Conservation (phyloP, 2,329 filamentous ascomycete genomes). For the Colletotrichum australisinense region DNA sequence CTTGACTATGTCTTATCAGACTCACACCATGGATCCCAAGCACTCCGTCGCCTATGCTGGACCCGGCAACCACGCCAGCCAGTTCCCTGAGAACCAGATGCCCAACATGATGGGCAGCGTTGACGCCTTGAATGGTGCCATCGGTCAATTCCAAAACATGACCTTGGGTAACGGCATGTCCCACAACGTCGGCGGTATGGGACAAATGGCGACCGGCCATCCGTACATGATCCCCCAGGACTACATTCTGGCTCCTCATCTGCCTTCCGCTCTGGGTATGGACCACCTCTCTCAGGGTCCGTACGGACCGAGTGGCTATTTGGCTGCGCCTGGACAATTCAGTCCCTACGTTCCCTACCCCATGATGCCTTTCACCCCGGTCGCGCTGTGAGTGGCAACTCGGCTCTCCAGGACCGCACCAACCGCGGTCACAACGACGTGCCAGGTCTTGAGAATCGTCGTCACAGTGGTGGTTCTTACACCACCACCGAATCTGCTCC, state of each 20-base stretch:
- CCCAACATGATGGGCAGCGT: conserved; percentile 29
- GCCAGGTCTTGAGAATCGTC: conserved; percentile 72
- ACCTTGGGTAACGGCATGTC: conserved; percentile 49
- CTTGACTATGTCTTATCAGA: conserved; percentile 48
- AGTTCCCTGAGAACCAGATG: conserved; percentile 35
- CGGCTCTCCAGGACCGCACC: conserved; percentile 56
- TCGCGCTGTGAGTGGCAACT: conserved; percentile 47
- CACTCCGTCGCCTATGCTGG: conserved; percentile 41
- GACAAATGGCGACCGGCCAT: conserved; percentile 46
- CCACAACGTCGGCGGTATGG: conserved; percentile 37
- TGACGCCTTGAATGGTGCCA: conserved; percentile 24
- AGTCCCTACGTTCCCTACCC: conserved; percentile 48
- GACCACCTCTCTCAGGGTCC: conserved; percentile 41
- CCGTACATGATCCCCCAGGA: conserved; percentile 52
- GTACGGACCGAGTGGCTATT: conserved; percentile 52
- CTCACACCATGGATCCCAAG: conserved; percentile 51
- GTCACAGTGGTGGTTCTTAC: conserved; percentile 64
- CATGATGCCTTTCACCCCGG: conserved; percentile 64
- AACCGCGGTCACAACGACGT: conserved; percentile 64
- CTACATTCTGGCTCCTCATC: conserved; percentile 48
- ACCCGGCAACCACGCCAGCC: conserved; percentile 10
- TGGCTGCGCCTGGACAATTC: conserved; percentile 46
- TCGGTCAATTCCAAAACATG: conserved; percentile 42
- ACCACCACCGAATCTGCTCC: conserved; percentile 76
- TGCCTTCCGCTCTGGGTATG: conserved; percentile 48